Percentiles rank a stretch among this genome's conserved stretches.
phyloP scores from a whole-genome alignment of 345 rosid species.

The Iberis pinnata region DNA sequence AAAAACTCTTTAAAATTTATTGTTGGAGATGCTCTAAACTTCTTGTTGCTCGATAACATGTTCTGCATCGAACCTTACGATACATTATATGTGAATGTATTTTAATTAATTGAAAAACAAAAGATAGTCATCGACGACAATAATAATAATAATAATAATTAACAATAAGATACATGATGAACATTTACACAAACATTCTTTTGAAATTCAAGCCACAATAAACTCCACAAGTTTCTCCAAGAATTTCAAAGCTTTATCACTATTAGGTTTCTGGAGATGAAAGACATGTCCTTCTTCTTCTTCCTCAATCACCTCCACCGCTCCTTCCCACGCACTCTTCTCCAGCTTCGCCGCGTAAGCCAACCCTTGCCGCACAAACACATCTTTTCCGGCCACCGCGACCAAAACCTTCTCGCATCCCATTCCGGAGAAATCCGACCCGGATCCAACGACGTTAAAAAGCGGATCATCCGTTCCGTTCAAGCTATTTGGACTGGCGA shows the following conservation, averaged over 20 bases:
- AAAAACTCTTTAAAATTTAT: too few relatives aligned
- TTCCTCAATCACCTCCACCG: slow-evolving; percentile 36
- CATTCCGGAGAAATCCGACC: slow-evolving; percentile 34
- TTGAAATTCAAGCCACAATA: too few relatives aligned
- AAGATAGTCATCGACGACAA: too few relatives aligned
- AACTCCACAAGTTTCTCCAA: too few relatives aligned
- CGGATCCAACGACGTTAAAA: slow-evolving; percentile 44
- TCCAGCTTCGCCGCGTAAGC: slow-evolving; percentile 36
- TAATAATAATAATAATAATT: too few relatives aligned
- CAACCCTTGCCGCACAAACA: slow-evolving; percentile 40
- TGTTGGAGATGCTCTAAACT: too few relatives aligned
- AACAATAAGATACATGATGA: too few relatives aligned
- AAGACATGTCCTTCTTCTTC: slow-evolving; percentile 41
- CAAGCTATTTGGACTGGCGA: slow-evolving; percentile 31
- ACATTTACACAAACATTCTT: too few relatives aligned
- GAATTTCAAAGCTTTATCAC: slow-evolving; percentile 24
- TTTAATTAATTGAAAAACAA: too few relatives aligned
- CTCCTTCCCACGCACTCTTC: slow-evolving; percentile 45
- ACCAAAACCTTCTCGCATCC: slow-evolving; percentile 43
- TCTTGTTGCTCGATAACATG: too few relatives aligned
- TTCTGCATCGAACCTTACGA: too few relatives aligned
- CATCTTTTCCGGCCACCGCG: slow-evolving; percentile 49
- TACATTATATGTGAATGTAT: too few relatives aligned
- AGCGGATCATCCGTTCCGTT: slow-evolving; percentile 39
- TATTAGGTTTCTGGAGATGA: slow-evolving; percentile 31